Evolutionary conservation across 129 eudicot species (phyloP).

Genomic region (Silybum marianum): DNA sequence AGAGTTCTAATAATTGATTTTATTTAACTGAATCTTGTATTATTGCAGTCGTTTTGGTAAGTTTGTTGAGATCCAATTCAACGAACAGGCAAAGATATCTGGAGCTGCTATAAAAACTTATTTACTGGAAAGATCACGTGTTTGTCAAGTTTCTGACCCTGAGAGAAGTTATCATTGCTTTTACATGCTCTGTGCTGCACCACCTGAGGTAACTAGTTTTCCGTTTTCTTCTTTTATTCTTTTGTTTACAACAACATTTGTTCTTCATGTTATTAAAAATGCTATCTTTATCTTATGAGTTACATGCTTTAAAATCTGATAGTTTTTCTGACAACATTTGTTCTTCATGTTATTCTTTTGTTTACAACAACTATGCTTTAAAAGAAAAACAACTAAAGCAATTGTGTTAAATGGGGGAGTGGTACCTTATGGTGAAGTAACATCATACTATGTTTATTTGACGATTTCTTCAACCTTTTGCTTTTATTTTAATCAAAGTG

Average conservation of each 20-base stretch:
- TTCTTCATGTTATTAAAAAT: too few relatives aligned
- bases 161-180: conserved; percentile 96
- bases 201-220: conserved; percentile 59
- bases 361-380: too few relatives aligned
- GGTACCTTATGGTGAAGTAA: background rate
- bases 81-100: conserved; percentile 62
- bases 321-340: too few relatives aligned
- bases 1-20: background rate
- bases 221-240: too few relatives aligned
- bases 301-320: too few relatives aligned
- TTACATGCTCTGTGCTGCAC: conserved; percentile 96
- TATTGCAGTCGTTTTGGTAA: conserved; percentile 88
- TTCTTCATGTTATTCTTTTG: too few relatives aligned
- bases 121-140: conserved; percentile 90
- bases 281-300: too few relatives aligned
- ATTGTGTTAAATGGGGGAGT: background rate
- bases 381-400: background rate
- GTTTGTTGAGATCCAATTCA: conserved; percentile 90
- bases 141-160: conserved; percentile 92
- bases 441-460: background rate
- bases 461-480: background rate
- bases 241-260: background rate
- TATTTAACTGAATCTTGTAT: conserved; percentile 15
- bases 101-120: conserved; percentile 98
- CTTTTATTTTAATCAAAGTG: background rate